These are phyloP conservation scores for Cladosporium colombiae DNA, from an alignment of 2,329 filamentous ascomycete genomes.

Conservation along the genomic window DNA sequence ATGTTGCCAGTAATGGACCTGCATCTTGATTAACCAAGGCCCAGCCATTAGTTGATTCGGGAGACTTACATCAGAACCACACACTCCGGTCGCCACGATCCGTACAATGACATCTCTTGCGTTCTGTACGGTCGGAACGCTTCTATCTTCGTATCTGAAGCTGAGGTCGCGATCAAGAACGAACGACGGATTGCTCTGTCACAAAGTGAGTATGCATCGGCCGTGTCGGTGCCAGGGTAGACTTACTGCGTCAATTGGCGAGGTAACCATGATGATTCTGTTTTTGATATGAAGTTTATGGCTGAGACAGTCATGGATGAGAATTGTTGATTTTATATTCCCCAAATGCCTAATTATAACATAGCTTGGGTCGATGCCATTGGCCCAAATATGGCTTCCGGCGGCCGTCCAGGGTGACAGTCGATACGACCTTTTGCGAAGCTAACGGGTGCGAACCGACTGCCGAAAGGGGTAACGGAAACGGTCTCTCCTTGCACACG, in stretches of 20 bases:
- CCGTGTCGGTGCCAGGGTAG: neutral
- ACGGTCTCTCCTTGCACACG: neutral
- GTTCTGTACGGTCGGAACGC: slow-evolving; percentile 1
- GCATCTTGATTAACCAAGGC: neutral
- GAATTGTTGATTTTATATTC: neutral
- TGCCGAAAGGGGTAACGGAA: neutral
- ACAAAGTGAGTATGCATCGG: neutral
- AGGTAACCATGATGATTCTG: neutral
- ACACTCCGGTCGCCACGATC: slow-evolving; percentile 21
- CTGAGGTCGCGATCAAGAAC: slow-evolving; percentile 11
- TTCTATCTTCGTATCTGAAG: slow-evolving; percentile 18
- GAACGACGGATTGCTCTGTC: slow-evolving; percentile 16
- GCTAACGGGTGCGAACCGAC: neutral
- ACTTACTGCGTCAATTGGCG: neutral
- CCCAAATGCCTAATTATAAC: too few species aligned
- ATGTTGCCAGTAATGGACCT: slow-evolving; percentile 47
- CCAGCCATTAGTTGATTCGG: neutral
- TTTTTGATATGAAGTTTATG: neutral
- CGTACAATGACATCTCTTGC: slow-evolving; percentile 19
- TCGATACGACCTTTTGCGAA: neutral
- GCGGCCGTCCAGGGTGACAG: neutral
- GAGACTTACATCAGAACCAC: slow-evolving; percentile 25
- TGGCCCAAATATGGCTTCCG: neutral
- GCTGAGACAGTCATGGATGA: neutral
- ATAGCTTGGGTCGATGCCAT: neutral